Evolutionary conservation across 1,284 basidiomycete species (phyloP), one percentile per base, ranked within the genome.

Genomic region (Ganoderma sinense): DNA sequence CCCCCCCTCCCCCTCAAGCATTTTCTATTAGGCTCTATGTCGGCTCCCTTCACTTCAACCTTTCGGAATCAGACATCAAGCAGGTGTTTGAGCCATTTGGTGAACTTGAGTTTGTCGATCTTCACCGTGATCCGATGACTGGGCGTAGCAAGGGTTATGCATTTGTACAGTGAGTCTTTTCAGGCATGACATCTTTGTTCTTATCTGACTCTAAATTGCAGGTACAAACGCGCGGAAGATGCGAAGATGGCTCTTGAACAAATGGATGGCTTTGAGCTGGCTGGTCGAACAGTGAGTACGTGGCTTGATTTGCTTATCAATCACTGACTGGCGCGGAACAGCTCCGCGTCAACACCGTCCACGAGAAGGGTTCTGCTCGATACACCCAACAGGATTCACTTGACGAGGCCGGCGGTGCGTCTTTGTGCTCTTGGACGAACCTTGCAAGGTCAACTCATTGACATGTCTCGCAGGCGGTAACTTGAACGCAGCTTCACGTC

Each of bases 61-160:
- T 99, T 73, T 95, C 94, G 64, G 94, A 97, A 82, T 93, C 95
- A 75, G 97, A 99, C 85, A 94, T 99, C 82, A 95, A 94, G 82
- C 94, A 98, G 87, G 97, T 99, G 74, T 99, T 99, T 82, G 96
- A 97, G 80, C 97, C 97, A 4, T 99, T 99, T 81, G 97, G 97
- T 75, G 94, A 96, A 82, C 88, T 99, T 75, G 97, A 97, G 82
- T 97, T 97, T 84, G 97, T 99, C 79, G 97, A 99, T 86, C 89
- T 99, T 78, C 97, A 99, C 82, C 90, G 93, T 78, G 97, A 98
- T 81, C 92, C 94, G 8, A 91, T 88, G 85, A 97, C 96, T 53
- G 97, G 97, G 56, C 91, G 95, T 78, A 97, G 95, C 83, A 99
- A 99, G 82, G 98, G 98, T 48, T 99, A 98, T 80, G 97, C 96